phyloP scores from a whole-genome alignment of 352 stramenopile genomes.

The Sclerospora graminicola region DNA sequence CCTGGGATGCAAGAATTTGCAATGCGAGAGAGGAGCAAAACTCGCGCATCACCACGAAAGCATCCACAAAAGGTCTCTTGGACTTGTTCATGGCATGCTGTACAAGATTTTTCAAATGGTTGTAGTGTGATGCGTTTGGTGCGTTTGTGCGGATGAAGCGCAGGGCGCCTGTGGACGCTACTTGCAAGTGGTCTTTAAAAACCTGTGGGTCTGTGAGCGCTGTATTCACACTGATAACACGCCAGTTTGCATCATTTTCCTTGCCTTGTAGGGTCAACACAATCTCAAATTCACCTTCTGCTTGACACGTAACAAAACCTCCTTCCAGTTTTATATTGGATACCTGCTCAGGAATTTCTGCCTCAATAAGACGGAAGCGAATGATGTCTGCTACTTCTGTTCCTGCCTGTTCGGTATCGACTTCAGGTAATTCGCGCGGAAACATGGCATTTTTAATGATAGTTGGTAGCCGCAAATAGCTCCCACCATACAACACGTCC shows the following conservation, averaged over 20 bases:
- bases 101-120: conserved; percentile 77
- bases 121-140: conserved; percentile 61
- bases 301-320: conserved; percentile 69
- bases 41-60: conserved; percentile 73
- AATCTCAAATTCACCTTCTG: conserved; percentile 76
- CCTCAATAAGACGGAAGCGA: conserved; percentile 73
- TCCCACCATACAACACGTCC: conserved; percentile 70
- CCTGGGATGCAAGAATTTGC: conserved; percentile 66
- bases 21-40: conserved; percentile 74
- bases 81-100: conserved; percentile 83
- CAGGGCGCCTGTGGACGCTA: conserved; percentile 50
- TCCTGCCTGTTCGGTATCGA: conserved; percentile 45
- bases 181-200: conserved; percentile 43
- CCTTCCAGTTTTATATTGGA: conserved; percentile 67
- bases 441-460: conserved; percentile 69
- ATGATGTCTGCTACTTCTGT: conserved; percentile 70
- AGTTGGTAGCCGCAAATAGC: conserved; percentile 61
- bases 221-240: conserved; percentile 73
- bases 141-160: conserved; percentile 74
- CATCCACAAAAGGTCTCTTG: conserved; percentile 63
- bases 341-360: conserved; percentile 67
- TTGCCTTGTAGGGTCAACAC: conserved; percentile 77
- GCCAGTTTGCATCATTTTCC: conserved; percentile 63
- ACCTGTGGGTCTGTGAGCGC: conserved; percentile 48
- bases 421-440: conserved; percentile 47